phyloP scores from a whole-genome alignment of 208 protist species.

The Trypanosoma boissoni region DNA sequence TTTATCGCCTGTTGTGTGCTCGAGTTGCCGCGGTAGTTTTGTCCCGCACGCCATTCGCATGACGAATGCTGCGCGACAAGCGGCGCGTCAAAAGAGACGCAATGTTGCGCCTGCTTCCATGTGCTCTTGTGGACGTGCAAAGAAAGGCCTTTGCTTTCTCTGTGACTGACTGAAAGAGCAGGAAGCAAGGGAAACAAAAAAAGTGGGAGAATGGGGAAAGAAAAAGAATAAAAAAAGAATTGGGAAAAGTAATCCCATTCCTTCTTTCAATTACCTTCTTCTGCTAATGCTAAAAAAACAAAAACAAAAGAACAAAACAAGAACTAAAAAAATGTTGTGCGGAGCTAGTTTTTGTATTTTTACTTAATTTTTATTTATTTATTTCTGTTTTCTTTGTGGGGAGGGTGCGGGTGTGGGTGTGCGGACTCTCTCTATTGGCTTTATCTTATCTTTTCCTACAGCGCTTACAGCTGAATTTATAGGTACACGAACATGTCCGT shows the following conservation, averaged over 20 bases:
- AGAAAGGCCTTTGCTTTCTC: slow-evolving; percentile 62
- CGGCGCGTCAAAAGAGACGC: slow-evolving; percentile 1
- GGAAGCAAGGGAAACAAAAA: background rate
- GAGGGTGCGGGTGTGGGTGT: background rate
- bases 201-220: background rate
- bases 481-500: slow-evolving; percentile 25
- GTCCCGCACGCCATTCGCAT: slow-evolving; percentile 20
- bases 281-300: too few relatives aligned
- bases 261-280: slow-evolving; percentile 5
- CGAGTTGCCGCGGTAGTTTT: slow-evolving; percentile 13
- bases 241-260: slow-evolving; percentile 15
- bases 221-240: slow-evolving; percentile 4
- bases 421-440: too few relatives aligned
- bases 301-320: too few relatives aligned
- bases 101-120: background rate
- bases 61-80: slow-evolving; percentile 13
- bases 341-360: background rate
- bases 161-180: slow-evolving; percentile 39
- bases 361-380: slow-evolving; percentile 2
- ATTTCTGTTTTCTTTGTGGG: slow-evolving; percentile 1
- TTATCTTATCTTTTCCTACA: too few relatives aligned
- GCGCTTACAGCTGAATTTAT: background rate
- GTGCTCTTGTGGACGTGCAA: slow-evolving; percentile 55
- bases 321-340: background rate
- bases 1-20: slow-evolving; percentile 21